phyloP scores from a whole-genome alignment of 139 green algal species.

The Chlorella vulgaris region DNA sequence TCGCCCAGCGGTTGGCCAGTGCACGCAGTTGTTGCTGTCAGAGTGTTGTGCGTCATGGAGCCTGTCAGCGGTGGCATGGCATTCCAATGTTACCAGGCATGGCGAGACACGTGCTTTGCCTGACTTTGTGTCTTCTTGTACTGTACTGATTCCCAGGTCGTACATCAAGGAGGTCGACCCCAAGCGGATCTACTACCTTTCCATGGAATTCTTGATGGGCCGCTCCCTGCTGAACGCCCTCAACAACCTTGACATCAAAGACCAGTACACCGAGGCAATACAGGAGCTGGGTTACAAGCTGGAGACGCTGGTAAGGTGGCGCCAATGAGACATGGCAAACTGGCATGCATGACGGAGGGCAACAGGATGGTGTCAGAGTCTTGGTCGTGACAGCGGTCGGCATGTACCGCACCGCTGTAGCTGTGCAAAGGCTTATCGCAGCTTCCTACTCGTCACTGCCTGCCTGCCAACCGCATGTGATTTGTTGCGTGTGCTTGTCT shows the following conservation, averaged over 20 bases:
- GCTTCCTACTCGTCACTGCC: not conserved
- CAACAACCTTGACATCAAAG: conserved; percentile 89
- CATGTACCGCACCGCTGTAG: too few relatives aligned
- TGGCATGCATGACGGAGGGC: too few relatives aligned
- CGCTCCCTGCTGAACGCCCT: conserved; percentile 94
- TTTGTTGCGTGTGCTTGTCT: not conserved
- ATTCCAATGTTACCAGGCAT: too few relatives aligned
- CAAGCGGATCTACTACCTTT: conserved; percentile 97
- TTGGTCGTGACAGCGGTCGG: too few relatives aligned
- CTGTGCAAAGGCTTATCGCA: too few relatives aligned
- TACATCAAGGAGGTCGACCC: conserved; percentile 88
- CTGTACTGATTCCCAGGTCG: conserved; percentile 41
- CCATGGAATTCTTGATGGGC: conserved; percentile 96
- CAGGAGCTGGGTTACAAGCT: conserved; percentile 83
- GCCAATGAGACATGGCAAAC: not conserved
- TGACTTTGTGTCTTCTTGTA: too few relatives aligned
- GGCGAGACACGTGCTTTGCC: too few relatives aligned
- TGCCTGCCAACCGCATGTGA: not conserved
- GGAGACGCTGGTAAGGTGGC: conserved; percentile 68
- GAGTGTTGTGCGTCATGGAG: too few relatives aligned
- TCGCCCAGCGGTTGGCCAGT: too few relatives aligned
- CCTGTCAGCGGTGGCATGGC: too few relatives aligned
- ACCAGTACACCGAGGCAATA: conserved; percentile 85
- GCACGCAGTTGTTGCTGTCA: too few relatives aligned
- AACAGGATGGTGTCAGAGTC: too few relatives aligned